Evolutionary conservation across 2,329 filamentous ascomycete species (phyloP).

Genomic region (Graphilbum ipis-grandicollis): DNA sequence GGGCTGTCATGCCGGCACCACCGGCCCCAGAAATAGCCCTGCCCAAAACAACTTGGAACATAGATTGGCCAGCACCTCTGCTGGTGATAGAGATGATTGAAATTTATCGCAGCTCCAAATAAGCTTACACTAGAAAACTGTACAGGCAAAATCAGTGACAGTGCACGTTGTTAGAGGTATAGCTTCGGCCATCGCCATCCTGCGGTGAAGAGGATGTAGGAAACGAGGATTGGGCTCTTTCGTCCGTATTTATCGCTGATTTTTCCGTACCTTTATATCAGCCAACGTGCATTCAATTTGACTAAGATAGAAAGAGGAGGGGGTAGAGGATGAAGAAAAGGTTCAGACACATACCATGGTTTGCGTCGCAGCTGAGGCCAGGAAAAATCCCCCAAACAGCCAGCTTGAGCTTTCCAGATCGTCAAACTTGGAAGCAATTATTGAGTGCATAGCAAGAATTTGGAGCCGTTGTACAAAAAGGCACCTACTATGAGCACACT

Average conservation of each 20-base stretch:
- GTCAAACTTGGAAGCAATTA: constrained; percentile 43
- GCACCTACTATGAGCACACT: constrained; percentile 23
- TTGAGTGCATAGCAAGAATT: constrained; percentile 47
- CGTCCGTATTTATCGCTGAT: constrained; percentile 40
- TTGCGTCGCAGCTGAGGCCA: constrained; percentile 33
- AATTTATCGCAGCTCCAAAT: background rate
- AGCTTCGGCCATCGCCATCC: too few species aligned
- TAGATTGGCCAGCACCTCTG: constrained; percentile 24
- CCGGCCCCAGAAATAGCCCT: constrained; percentile 34
- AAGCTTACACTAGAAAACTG: constrained; percentile 16
- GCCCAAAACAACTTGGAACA: constrained; percentile 31
- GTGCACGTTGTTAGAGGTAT: too few species aligned
- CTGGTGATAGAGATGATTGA: background rate
- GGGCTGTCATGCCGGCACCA: constrained; percentile 29
- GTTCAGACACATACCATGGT: constrained; percentile 23
- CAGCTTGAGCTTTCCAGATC: constrained; percentile 38
- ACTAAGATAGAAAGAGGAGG: too few species aligned
- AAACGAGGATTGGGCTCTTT: constrained; percentile 27
- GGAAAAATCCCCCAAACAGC: constrained; percentile 33
- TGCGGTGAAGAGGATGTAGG: constrained; percentile 31
- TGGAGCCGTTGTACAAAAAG: constrained; percentile 48
- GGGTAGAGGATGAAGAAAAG: background rate
- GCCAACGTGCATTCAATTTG: too few species aligned
- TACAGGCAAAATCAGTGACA: too few species aligned
- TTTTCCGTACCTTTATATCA: constrained; percentile 29